Conservation (phyloP, 2,329 filamentous ascomycete genomes). For the Beauveria australis region DNA sequence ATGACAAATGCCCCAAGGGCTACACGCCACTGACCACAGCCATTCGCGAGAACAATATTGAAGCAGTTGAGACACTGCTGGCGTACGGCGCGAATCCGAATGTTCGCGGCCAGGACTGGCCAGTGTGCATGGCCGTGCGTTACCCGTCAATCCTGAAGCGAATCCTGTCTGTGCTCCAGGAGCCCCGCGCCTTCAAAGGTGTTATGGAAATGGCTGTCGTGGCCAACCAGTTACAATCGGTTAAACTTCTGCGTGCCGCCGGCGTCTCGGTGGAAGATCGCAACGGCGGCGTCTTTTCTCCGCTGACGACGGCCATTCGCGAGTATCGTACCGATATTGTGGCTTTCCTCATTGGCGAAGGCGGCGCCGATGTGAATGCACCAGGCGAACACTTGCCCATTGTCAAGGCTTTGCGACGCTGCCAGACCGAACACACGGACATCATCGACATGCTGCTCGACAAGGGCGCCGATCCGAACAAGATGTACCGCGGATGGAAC, state of each 20-base stretch:
- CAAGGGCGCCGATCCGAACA: slow-evolving; percentile 59
- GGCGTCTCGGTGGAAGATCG: slow-evolving; percentile 63
- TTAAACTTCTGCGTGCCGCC: slow-evolving; percentile 56
- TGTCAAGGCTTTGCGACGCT: slow-evolving; percentile 58
- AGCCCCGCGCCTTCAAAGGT: slow-evolving; percentile 55
- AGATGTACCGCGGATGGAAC: slow-evolving; percentile 59
- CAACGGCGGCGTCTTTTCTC: slow-evolving; percentile 65
- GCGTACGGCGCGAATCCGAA: slow-evolving; percentile 52
- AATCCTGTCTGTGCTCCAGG: slow-evolving; percentile 47
- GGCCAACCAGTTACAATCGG: slow-evolving; percentile 57
- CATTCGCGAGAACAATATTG: slow-evolving; percentile 50
- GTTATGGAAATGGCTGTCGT: slow-evolving; percentile 60
- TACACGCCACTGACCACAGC: slow-evolving; percentile 58
- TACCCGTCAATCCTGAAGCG: slow-evolving; percentile 51
- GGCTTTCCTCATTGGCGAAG: slow-evolving; percentile 51
- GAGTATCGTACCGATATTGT: slow-evolving; percentile 56
- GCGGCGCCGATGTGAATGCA: slow-evolving; percentile 55
- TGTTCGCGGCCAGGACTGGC: slow-evolving; percentile 61
- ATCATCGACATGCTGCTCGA: slow-evolving; percentile 56
- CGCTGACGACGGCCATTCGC: slow-evolving; percentile 58
- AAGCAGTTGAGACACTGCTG: slow-evolving; percentile 52
- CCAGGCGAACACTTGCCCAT: slow-evolving; percentile 64
- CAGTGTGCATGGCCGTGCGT: slow-evolving; percentile 59
- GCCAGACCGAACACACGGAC: slow-evolving; percentile 46
- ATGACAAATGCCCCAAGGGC: slow-evolving; percentile 49